Evolutionary conservation across 2,329 filamentous ascomycete genomes (phyloP), one percentile per base, ranked within the genome.

Genomic region (Ascomycota sp.): DNA sequence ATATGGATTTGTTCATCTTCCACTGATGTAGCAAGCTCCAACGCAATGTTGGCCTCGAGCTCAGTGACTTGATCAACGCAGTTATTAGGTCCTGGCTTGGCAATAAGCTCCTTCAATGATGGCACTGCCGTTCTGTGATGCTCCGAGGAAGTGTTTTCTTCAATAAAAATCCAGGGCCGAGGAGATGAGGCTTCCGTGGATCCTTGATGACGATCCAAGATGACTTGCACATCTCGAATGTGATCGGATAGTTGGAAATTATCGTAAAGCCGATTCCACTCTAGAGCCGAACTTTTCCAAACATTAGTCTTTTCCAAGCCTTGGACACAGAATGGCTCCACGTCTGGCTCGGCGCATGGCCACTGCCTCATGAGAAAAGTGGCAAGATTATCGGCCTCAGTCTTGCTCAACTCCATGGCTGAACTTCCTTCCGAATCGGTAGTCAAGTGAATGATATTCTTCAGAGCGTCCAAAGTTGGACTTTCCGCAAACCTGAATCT

Each of bases 351-450:
- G 16, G 31, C 30, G 10, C 37, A 26, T 2, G 39, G 39, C 39
- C 39, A 40, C 24, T 38, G 32, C 10, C 25, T 16, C 4, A 37
- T 4, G 7, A 40, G n/a, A 3, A 28, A 4, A 4, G 29, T 12
- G 8, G 39, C 35, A 8, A 40, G 10, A 4, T 11, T 13, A 8
- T 24, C 33, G 1, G 33, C 35, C 27, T 37, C 34, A 1, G 12
- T 27, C 28, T 21, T 21, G 5, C 16, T 3, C 5, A 21, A 21
- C 16, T 21, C 16, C 16, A 21, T 21, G 16, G 16, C 16, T 21
- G 16, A 21, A 5, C 16, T 21, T 21, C 16, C 16, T 21, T 5
- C 16, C 16, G 16, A 21, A 21, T 21, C 16, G 5, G 16, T 21
- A 21, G 16, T 21, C 3, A 21, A 21, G 16, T 5, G 5, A 11